Evolutionary conservation across 2,329 filamentous ascomycete species (phyloP).

Genomic region (Fusarium illudens): DNA sequence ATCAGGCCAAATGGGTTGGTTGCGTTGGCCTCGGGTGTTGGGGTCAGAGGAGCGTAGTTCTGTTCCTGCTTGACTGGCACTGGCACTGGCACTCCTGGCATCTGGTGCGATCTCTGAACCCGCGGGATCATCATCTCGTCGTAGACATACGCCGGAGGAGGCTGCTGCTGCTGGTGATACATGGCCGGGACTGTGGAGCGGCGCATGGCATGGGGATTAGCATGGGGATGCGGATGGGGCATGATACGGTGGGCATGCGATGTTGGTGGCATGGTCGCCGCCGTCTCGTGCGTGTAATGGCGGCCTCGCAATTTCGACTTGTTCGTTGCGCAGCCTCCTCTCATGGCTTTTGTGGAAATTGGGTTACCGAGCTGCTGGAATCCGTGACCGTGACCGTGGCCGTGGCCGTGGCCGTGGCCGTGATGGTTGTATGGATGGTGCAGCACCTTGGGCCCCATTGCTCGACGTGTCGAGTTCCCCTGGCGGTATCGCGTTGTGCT

Average conservation of each 20-base stretch:
- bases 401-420: too few species aligned
- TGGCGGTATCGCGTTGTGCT: conserved; percentile 85
- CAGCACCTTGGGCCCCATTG: conserved; percentile 19
- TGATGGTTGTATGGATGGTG: conserved; percentile 18
- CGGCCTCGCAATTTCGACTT: conserved; percentile 39
- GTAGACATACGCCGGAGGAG: conserved; percentile 31
- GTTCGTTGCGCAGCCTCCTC: conserved; percentile 46
- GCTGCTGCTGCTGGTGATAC: conserved; percentile 26
- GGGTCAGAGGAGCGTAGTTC: conserved; percentile 34
- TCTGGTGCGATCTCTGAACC: conserved; percentile 36
- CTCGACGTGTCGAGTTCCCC: conserved; percentile 46
- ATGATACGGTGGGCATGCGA: conserved; percentile 31
- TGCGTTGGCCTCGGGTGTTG: conserved; percentile 30
- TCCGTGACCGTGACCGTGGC: conserved; percentile 5
- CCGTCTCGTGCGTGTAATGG: conserved; percentile 29
- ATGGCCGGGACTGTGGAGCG: conserved; percentile 35
- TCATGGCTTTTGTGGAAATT: conserved; percentile 44
- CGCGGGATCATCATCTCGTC: conserved; percentile 33
- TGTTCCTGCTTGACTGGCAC: conserved; percentile 27
- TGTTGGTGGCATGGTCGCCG: conserved; percentile 32
- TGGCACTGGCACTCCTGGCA: too few species aligned
- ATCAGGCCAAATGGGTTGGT: conserved; percentile 29
- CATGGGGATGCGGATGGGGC: conserved; percentile 11
- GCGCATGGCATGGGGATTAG: conserved; percentile 13
- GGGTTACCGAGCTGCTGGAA: conserved; percentile 36